Evolutionary conservation across 768 basidiomycete species (phyloP).

Genomic region (Hygrocybe coccinea): DNA sequence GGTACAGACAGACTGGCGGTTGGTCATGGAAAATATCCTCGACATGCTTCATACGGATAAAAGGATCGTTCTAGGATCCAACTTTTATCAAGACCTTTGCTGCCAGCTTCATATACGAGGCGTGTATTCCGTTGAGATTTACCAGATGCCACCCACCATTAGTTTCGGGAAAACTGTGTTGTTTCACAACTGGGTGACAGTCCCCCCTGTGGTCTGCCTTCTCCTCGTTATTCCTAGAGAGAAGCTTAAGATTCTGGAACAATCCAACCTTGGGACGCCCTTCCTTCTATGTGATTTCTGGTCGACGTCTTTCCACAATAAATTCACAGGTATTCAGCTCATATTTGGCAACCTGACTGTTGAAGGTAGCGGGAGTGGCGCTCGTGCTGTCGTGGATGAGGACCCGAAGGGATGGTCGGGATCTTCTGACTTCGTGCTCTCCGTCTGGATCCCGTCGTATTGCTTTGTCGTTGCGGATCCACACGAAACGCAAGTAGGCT

Average conservation of each 20-base stretch:
- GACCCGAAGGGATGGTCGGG: slow-evolving; percentile 23
- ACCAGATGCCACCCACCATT: not conserved
- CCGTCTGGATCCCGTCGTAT: slow-evolving; percentile 25
- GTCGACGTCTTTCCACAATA: slow-evolving; percentile 14
- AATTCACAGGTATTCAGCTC: slow-evolving; percentile 25
- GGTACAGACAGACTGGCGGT: slow-evolving; percentile 22
- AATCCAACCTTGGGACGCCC: slow-evolving; percentile 21
- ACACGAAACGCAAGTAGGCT: slow-evolving; percentile 10
- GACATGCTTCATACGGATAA: slow-evolving; percentile 18
- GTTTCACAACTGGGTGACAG: slow-evolving; percentile 30
- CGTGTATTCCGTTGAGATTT: slow-evolving; percentile 17
- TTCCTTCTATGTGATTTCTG: slow-evolving; percentile 21
- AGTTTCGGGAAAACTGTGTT: not conserved
- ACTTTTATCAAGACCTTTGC: slow-evolving; percentile 37
- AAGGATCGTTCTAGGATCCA: slow-evolving; percentile 25
- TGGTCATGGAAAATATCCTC: slow-evolving; percentile 29
- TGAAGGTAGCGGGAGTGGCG: slow-evolving; percentile 14
- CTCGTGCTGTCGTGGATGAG: slow-evolving; percentile 18
- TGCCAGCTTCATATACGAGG: slow-evolving; percentile 33
- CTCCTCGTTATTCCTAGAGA: slow-evolving; percentile 34
- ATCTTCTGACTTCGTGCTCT: slow-evolving; percentile 24
- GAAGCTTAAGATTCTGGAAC: slow-evolving; percentile 26
- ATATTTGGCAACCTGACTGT: slow-evolving; percentile 19
- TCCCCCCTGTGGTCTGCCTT: slow-evolving; percentile 37
- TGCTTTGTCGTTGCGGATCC: slow-evolving; percentile 17